Evolutionary conservation across 2,329 filamentous ascomycete species (phyloP).

Genomic region (Trichothecium roseum): DNA sequence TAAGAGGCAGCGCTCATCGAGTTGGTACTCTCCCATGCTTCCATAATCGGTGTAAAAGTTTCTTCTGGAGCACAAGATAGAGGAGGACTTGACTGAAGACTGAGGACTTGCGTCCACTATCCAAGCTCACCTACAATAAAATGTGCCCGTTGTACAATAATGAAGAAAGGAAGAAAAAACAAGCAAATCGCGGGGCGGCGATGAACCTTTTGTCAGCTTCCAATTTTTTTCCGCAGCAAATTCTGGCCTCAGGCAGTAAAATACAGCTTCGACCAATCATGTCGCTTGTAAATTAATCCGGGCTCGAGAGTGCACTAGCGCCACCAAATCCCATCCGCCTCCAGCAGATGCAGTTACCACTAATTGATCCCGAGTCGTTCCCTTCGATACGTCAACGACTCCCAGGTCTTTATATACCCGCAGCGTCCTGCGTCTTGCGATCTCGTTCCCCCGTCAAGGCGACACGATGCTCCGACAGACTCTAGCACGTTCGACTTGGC

Average conservation of each 20-base stretch:
- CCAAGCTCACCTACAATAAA: conserved; percentile 65
- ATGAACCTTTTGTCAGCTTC: no score
- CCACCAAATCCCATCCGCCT: conserved; percentile 24
- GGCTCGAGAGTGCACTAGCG: conserved; percentile 18
- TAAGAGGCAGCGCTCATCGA: conserved; percentile 59
- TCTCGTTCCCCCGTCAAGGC: conserved; percentile 38
- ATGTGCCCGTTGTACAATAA: conserved; percentile 56
- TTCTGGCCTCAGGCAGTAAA: conserved; percentile 26
- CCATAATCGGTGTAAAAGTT: conserved; percentile 55
- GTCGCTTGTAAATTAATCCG: conserved; percentile 32
- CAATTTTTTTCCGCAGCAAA: no score
- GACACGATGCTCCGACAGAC: conserved; percentile 59
- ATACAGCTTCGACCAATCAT: conserved; percentile 26
- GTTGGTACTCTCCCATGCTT: conserved; percentile 54
- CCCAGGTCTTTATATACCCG: conserved; percentile 25
- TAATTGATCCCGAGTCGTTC: conserved; percentile 15
- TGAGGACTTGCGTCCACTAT: conserved; percentile 24
- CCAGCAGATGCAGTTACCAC: conserved; percentile 15
- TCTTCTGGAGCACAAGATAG: conserved; percentile 63
- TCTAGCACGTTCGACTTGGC: conserved; percentile 58
- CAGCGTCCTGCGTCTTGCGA: conserved; percentile 18
- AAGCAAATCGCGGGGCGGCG: conserved; percentile 7
- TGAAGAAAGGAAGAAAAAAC: conserved; percentile 29
- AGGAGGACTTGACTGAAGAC: conserved; percentile 53
- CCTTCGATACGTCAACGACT: conserved; percentile 28